These are phyloP conservation scores for Parmelia sp. DNA, from an alignment of 495 filamentous ascomycete genomes.

Conservation along the genomic window DNA sequence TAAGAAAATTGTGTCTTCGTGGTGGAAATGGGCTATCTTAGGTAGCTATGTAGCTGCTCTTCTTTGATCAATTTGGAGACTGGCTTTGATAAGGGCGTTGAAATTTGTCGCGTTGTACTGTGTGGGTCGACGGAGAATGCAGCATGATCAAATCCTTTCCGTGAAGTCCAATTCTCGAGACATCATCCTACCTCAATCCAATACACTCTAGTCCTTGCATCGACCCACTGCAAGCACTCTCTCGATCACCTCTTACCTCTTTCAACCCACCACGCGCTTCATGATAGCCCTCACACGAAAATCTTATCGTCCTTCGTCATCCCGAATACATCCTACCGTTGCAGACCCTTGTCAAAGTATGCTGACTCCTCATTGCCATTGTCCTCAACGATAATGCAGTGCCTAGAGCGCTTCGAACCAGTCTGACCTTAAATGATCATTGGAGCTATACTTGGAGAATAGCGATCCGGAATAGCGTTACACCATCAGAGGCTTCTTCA, in stretches of 20 bases:
- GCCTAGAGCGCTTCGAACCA: not conserved
- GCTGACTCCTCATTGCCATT: not conserved
- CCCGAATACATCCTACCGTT: not conserved
- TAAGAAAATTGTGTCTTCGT: not conserved
- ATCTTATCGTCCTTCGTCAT: not conserved
- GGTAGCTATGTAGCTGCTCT: not conserved
- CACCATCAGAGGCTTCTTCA: not conserved
- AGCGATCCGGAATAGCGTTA: not conserved
- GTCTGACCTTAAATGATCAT: not conserved
- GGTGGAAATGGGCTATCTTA: not conserved
- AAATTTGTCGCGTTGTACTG: not conserved
- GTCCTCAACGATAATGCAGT: not conserved
- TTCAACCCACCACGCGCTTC: not conserved
- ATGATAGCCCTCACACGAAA: too few species aligned
- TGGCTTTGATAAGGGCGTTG: not conserved
- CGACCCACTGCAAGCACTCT: not conserved
- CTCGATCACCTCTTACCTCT: not conserved
- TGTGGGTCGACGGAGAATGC: not conserved
- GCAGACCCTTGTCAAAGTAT: not conserved
- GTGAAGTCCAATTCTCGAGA: constrained; percentile 9
- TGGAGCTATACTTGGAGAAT: not conserved
- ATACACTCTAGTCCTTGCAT: not conserved
- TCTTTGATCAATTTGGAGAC: not conserved
- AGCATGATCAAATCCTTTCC: constrained; percentile 1
- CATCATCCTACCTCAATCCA: not conserved